Evolutionary conservation across 345 rosid genomes (phyloP), one percentile per base, ranked within the genome.

Genomic region (Heritiera fomes): DNA sequence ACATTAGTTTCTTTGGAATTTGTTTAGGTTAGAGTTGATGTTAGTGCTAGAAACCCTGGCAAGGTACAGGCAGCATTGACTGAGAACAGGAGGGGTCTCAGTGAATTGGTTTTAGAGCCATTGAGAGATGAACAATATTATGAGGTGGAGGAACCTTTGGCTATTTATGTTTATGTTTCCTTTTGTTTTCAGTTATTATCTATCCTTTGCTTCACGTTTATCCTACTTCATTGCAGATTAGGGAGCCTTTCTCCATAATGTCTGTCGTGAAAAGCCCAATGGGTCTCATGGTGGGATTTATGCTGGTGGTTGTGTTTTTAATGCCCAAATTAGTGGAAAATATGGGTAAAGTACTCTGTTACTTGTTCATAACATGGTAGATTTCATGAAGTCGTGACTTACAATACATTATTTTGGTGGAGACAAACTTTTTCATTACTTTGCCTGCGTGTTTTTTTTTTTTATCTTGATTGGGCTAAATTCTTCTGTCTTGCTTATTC

Each of bases 201-300:
- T 67, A 47, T 73, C 76, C 32, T 79, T 59, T 76, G 74, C 63
- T 53, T 82, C 73, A 79, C 75, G 38, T 71, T 34, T 80, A 55
- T 81, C 71, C 77, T 60, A 60, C 34, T 70, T 71, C 53, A 30
- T 82, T 75, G 46, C 93, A 96, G 99, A 86, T 91, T 64, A 89
- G 99, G 71, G 99, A 96, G 80, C 97, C 99, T 58, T 94, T 96
- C 91, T 82, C 88, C 65, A 67, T 91, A 79, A 88, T 96, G 98
- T 85, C 94, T 47, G 46, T 96, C 61, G 86, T 91, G 81, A 96
- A 96, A 72, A 96, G 99, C 81, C 99, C 98, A 47, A 96, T 96
- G 99, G 99, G 99, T 80, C 90, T 96, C 59, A 96, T 94, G 99
- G 78, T 92, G 84, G 99, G 98, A 80, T 94, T 96, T 81, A 96